These are phyloP conservation scores for Echinosophora koreensis DNA, from an alignment of 306 rosid species.

Conservation along the genomic window DNA sequence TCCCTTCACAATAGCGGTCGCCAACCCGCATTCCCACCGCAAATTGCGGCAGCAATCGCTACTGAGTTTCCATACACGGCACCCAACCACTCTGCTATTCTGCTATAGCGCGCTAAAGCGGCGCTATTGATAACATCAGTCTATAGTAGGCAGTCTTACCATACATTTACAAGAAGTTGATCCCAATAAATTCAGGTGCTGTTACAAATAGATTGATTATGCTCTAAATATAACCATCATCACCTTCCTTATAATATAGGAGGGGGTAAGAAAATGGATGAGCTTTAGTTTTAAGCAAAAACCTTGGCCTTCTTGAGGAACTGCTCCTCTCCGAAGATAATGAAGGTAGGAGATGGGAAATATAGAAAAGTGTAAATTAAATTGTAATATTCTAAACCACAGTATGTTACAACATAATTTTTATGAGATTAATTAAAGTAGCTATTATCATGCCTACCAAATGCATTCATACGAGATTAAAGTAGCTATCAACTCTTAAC, in stretches of 20 bases:
- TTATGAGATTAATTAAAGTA: slow-evolving; percentile 4
- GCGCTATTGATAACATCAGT: too few relatives aligned
- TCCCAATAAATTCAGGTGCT: slow-evolving; percentile 7
- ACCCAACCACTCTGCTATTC: too few relatives aligned
- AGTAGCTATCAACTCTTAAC: slow-evolving; percentile 32
- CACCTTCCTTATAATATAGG: slow-evolving; percentile 1
- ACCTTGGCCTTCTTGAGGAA: slow-evolving; percentile 18
- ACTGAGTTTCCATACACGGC: too few relatives aligned
- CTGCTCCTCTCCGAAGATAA: slow-evolving; percentile 18
- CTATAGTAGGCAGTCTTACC: too few relatives aligned
- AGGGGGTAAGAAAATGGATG: slow-evolving; percentile 14
- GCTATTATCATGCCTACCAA: slow-evolving; percentile 1
- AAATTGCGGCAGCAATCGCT: too few relatives aligned
- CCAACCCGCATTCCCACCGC: too few relatives aligned
- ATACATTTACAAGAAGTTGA: too few relatives aligned
- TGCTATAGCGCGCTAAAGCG: too few relatives aligned
- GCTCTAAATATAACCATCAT: slow-evolving; percentile 17
- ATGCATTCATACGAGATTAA: slow-evolving; percentile 28
- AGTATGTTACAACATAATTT: background rate
- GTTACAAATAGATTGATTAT: background rate
- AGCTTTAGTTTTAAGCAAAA: slow-evolving; percentile 41
- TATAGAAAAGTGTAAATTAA: slow-evolving; percentile 18
- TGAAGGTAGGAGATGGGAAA: slow-evolving; percentile 13
- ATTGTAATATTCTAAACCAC: slow-evolving; percentile 39
- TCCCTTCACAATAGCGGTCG: too few relatives aligned